Evolutionary conservation across 148 eudicot genomes (phyloP), one percentile per base, ranked within the genome.

Genomic region (Chenopodium suecicum): DNA sequence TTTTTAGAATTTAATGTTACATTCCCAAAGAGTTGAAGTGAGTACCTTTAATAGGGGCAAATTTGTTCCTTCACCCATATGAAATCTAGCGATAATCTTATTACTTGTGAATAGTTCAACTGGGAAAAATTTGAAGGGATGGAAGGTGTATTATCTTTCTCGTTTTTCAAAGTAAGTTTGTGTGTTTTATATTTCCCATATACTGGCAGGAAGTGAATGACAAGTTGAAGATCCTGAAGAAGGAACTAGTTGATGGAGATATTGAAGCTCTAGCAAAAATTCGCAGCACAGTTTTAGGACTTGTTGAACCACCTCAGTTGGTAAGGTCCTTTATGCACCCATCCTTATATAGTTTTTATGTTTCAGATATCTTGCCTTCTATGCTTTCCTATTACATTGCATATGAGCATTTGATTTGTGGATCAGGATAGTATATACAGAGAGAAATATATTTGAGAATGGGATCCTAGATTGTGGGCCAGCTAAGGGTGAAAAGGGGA

Each of bases 251-350:
- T 64, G 89, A 78, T 78, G 97, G 92, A 82, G 90, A 91, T 75
- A 77, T 86, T 74, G 86, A 86, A 86, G 89, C 83, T 73, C 91
- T 96, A 46, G 88, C 73, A 82, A 90, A 91, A 87, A 94, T 96
- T 69, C 94, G 99, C 41, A 83, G 80, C 79, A 89, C 95, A 69
- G 91, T 94, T 83, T 77, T 96, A 68, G 93, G 87, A 82, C 98
- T 96, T 86, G 83, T 88, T 50, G 94, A 97, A 78, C 99, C 99
- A 84, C 85, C 92, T 63, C 89, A 90, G 74, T 83, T 96, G 98
- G 99, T 96, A 92, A 50, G 85, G 74, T 74, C 74, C 58, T 46
- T 23, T 25, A 29, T 56, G 62, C 12, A 9, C n/a, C 29, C 65
- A 9, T 29, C 13, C 4, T 41, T 6, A 41, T 41, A 5, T 41